Conservation (phyloP, 495 filamentous ascomycete species). For the Baudoinia panamericana region DNA sequence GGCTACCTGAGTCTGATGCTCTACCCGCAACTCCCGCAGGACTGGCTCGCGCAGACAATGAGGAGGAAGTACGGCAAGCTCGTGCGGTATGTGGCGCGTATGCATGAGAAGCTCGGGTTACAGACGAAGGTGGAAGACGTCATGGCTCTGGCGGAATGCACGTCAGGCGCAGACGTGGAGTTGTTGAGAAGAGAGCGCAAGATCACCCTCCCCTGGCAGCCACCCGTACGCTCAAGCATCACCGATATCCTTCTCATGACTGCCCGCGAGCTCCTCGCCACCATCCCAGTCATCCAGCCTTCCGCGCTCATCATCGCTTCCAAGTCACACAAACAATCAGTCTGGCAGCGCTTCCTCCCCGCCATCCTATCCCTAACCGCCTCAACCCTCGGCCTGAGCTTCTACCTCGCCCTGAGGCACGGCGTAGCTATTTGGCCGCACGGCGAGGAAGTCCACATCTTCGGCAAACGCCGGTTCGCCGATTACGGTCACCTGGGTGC, state of each 20-base stretch:
- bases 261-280: constrained; percentile 1
- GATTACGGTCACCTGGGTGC: constrained; percentile 17
- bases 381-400: not conserved
- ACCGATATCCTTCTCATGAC: not conserved
- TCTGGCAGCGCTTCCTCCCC: constrained; percentile 6
- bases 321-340: not conserved
- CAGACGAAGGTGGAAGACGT: constrained; percentile 10
- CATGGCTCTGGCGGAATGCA: constrained; percentile 2
- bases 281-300: constrained; percentile 1
- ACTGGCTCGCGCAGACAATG: constrained; percentile 58
- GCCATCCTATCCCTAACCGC: not conserved
- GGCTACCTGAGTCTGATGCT: constrained; percentile 67
- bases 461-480: constrained; percentile 11
- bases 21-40: constrained; percentile 52
- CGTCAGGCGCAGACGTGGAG: not conserved
- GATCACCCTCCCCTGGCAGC: constrained; percentile 7
- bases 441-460: constrained; percentile 14
- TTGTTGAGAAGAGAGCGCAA: not conserved
- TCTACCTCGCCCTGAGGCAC: constrained; percentile 4
- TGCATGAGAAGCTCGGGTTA: constrained; percentile 9
- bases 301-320: not conserved
- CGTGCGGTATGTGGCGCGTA: constrained; percentile 33
- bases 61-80: constrained; percentile 41
- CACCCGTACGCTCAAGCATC: not conserved
- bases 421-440: constrained; percentile 11